Evolutionary conservation across 768 basidiomycete genomes (phyloP), one percentile per base, ranked within the genome.

Genomic region (Ramaria rubella): DNA sequence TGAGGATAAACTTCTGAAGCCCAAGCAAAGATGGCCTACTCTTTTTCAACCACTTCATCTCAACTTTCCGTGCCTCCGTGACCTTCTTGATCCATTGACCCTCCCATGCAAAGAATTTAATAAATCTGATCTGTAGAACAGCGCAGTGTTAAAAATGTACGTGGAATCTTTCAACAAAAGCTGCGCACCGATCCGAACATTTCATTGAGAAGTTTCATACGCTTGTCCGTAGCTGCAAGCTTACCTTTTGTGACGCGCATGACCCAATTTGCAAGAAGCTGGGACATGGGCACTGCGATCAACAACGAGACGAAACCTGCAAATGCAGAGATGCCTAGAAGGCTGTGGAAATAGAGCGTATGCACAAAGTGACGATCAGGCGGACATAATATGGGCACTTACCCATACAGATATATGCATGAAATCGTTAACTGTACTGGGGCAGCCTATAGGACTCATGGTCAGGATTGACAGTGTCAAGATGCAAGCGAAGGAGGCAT

Each of bases 261-360:
- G 45, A 70, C 70, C 15, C 73, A 65, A 44, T 67, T 70, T 48
- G 74, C 70, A 26, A 77, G 58, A 31, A 63, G 68, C 11, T 71
- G 71, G 58, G 77, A 78, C 55, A 79, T 52, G 0, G 76, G 77
- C 57, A 68, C 68, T 15, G 70, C 70, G 29, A 76, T 44, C 26
- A 74, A 38, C 34, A 78, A 60, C n/a, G 75, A 69, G 2, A 73
- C 33, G 26, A 76, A 71, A 7, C 78, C 78, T 15, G 75, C 74
- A 43, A 79, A 79, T 0, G 78, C 76, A 4, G 73, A 68, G 53
- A 71, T 67, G 2, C 78, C 78, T 4, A 79, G 70, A n/a, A 79
- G 69, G 38, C 74, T 73, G 57, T 19, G 58, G 5, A 49, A 33
- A 45, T 52, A 59, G 36, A 58, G 23, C n/a, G 53, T n/a, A 53